Conservation (phyloP, 768 basidiomycete species). For the Tylopilus rubrobrunneus region DNA sequence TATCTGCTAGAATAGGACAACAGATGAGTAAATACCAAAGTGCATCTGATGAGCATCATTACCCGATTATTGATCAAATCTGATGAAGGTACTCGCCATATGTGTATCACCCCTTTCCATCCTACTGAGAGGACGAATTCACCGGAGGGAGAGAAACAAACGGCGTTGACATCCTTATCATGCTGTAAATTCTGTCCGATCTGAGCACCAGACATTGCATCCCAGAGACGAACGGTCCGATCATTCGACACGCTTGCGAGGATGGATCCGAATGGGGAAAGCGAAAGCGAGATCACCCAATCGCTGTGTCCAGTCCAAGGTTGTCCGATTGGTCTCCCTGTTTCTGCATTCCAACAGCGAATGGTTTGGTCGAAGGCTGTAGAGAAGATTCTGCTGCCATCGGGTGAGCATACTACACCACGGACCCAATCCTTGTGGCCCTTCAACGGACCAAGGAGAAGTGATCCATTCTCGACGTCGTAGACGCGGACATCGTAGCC, state of each 20-base stretch:
- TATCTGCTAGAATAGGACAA: not conserved
- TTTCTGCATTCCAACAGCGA: slow-evolving; percentile 3
- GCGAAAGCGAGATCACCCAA: not conserved
- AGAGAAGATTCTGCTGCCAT: slow-evolving; percentile 11
- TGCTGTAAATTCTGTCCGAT: slow-evolving; percentile 2
- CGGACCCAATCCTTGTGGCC: not conserved
- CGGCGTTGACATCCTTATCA: not conserved
- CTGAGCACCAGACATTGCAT: not conserved
- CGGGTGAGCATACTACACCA: slow-evolving; percentile 9
- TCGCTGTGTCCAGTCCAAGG: slow-evolving; percentile 16
- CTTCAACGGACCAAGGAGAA: not conserved
- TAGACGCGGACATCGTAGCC: not conserved
- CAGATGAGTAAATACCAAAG: not conserved
- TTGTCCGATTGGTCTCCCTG: slow-evolving; percentile 1
- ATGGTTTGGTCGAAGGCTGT: not conserved
- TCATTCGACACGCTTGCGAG: slow-evolving; percentile 8
- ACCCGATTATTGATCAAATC: not conserved
- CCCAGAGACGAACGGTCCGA: slow-evolving; percentile 10
- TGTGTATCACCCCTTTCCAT: not conserved
- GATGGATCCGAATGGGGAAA: slow-evolving; percentile 3
- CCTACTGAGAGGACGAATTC: not conserved
- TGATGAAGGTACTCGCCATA: not conserved
- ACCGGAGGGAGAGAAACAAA: slow-evolving; percentile 11
- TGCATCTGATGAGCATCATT: not conserved
- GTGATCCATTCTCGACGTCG: not conserved